Conservation (phyloP, 2,329 filamentous ascomycete genomes). For the Lachnellula arida region DNA sequence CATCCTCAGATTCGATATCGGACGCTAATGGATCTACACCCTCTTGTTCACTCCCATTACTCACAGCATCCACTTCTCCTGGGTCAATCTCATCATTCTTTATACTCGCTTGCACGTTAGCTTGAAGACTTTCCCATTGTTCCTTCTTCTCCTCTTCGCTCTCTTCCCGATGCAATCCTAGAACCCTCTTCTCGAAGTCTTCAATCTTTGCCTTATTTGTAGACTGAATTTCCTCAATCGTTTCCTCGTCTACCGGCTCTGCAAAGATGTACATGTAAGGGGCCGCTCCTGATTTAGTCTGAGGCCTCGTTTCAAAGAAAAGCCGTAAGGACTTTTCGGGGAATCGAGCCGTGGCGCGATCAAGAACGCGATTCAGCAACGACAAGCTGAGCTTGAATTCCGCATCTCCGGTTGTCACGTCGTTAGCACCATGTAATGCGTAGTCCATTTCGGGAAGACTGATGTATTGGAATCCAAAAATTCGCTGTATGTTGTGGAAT, state of each 20-base stretch:
- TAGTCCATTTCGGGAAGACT: constrained; percentile 80
- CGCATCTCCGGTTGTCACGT: constrained; percentile 65
- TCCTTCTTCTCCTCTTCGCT: constrained; percentile 22
- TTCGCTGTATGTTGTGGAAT: constrained; percentile 89
- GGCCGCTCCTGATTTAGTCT: constrained; percentile 34
- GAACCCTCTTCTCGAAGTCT: constrained; percentile 61
- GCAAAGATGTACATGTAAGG: constrained; percentile 86
- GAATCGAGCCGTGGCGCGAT: constrained; percentile 69
- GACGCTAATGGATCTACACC: constrained; percentile 8
- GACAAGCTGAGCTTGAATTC: constrained; percentile 82
- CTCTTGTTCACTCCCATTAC: constrained; percentile 7
- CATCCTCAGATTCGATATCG: constrained; percentile 1
- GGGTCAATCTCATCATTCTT: constrained; percentile 27
- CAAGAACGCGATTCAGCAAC: constrained; percentile 73
- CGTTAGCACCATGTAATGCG: constrained; percentile 74
- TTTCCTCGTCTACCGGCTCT: constrained; percentile 70
- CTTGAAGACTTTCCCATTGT: constrained; percentile 29
- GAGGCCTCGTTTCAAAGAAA: constrained; percentile 71
- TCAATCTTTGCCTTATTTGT: constrained; percentile 60
- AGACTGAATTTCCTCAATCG: constrained; percentile 71
- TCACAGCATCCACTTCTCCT: not conserved
- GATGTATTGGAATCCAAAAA: constrained; percentile 97
- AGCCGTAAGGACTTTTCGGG: constrained; percentile 73
- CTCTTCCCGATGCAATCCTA: constrained; percentile 43
- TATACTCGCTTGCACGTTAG: constrained; percentile 30